Evolutionary conservation across 1,284 basidiomycete species (phyloP), one percentile per base, ranked within the genome.

Genomic region (Boletus mariae): DNA sequence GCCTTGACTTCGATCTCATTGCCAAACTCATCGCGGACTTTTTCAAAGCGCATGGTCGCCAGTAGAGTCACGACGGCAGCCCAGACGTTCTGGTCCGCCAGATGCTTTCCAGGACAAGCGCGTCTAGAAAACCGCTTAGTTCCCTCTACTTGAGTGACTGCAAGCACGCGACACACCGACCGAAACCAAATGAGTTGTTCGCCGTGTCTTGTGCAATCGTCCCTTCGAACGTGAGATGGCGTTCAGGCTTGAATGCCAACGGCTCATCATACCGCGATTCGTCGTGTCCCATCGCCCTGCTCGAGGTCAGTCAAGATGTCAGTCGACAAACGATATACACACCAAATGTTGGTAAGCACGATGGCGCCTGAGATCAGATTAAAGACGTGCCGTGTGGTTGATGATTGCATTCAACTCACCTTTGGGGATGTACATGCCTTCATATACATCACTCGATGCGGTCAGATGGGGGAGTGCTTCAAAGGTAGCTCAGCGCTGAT

Each of bases 371-470:
- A 5, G 17, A 32, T 5, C 7, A 9, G 23, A 4, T 54, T 20
- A 41, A 32, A 43, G 35, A 40, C 5, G 4, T n/a, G 15, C 1
- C n/a, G 13, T 17, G 5, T 26, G 26, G 11, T 41, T 1, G n/a
- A 52, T 1, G 11, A 25, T 4, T 13, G 26, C 5, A 13, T 26
- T 23, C 31, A 10, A 25, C 67, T 49, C 44, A 64, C 69, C 66
- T 49, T 71, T 64, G 4, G 66, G 64, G 6, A 68, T 66, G 32
- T 67, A 66, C 59, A 70, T 69, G 26, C 65, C 69, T 5, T 71
- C 47, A 23, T 68, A 69, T 12, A 67, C 38, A 40, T 71, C 69
- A 25, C 59, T 62, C 6, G 45, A 52, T 26, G 40, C 49, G 5
- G 66, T 62, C 59, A 57, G 55, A 12, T 66, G 66, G 5, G 69